A percentile compares a stretch with the other conserved stretches of the same genome.
Evolutionary conservation across 2,329 filamentous ascomycete species (phyloP).

Genomic region (Neonectria coccinea): DNA sequence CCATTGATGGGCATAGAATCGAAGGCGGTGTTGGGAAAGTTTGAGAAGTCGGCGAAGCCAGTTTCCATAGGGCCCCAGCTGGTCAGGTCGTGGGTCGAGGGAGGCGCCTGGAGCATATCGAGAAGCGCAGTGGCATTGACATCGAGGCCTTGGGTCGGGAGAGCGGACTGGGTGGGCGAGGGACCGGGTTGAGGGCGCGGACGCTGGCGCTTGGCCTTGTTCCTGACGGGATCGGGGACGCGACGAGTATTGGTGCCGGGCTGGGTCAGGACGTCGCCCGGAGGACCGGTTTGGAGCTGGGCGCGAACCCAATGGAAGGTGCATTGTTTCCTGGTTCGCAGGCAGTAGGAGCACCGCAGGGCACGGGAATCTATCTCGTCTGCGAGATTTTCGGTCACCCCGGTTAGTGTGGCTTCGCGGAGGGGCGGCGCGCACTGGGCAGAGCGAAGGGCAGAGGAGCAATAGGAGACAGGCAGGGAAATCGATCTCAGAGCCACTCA

Average conservation of each 20-base stretch:
- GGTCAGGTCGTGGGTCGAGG: constrained; percentile 43
- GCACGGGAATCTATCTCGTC: constrained; percentile 46
- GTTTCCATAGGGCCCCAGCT: constrained; percentile 46
- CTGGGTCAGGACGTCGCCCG: constrained; percentile 35
- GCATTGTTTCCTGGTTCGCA: constrained; percentile 46
- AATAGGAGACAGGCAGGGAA: background rate
- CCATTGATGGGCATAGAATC: constrained; percentile 42
- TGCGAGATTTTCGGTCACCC: constrained; percentile 36
- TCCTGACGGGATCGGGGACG: constrained; percentile 42
- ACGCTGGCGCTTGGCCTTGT: constrained; percentile 45
- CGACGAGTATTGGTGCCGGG: constrained; percentile 37
- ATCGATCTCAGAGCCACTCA: constrained; percentile 33
- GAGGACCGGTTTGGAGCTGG: constrained; percentile 43
- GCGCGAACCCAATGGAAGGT: constrained; percentile 46
- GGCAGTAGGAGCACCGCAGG: constrained; percentile 45
- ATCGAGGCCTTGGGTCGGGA: constrained; percentile 41
- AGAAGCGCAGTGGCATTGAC: constrained; percentile 44
- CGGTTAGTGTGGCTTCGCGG: constrained; percentile 40
- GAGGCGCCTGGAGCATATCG: constrained; percentile 46
- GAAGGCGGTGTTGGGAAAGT: constrained; percentile 41
- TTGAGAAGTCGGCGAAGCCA: constrained; percentile 40
- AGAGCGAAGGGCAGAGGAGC: constrained; percentile 22
- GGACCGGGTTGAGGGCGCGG: constrained; percentile 43
- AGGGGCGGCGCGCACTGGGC: constrained; percentile 32
- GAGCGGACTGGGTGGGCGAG: constrained; percentile 38